These are phyloP conservation scores for Hypoxylon sp. DNA, from an alignment of 2,329 filamentous ascomycete genomes.

Conservation along the genomic window DNA sequence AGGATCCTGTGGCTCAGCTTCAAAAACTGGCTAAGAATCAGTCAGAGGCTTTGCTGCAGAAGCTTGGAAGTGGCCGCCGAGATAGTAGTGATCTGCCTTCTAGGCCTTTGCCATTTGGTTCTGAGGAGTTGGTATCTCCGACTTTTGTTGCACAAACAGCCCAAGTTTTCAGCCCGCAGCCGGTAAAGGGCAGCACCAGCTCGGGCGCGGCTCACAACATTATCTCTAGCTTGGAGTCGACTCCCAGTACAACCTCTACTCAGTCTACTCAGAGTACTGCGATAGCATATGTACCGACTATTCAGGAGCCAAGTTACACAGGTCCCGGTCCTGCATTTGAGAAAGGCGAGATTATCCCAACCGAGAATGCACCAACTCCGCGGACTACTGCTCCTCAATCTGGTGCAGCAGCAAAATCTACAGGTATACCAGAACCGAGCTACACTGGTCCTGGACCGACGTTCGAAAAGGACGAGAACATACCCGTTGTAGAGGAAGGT, in stretches of 20 bases:
- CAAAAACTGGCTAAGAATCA: conserved; percentile 78
- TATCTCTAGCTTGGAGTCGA: conserved; percentile 43
- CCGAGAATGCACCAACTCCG: conserved; percentile 57
- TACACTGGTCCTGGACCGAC: conserved; percentile 65
- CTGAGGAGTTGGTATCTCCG: conserved; percentile 63
- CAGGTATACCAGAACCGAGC: conserved; percentile 61
- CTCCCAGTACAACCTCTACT: conserved; percentile 24
- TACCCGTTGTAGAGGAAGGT: conserved; percentile 56
- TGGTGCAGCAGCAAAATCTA: conserved; percentile 15
- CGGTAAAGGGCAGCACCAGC: conserved; percentile 59
- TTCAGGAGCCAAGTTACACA: conserved; percentile 58
- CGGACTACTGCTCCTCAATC: conserved; percentile 52
- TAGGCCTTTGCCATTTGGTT: conserved; percentile 68
- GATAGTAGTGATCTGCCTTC: conserved; percentile 63
- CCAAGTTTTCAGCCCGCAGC: conserved; percentile 60
- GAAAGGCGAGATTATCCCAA: conserved; percentile 62
- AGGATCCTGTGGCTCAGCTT: conserved; percentile 80
- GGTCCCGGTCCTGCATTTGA: conserved; percentile 68
- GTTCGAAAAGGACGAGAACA: conserved; percentile 66
- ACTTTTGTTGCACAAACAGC: conserved; percentile 62
- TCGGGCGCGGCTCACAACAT: conserved; percentile 51
- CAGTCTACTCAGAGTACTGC: conserved; percentile 4
- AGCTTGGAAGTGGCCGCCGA: conserved; percentile 58
- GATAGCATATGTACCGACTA: conserved; percentile 45
- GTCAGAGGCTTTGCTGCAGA: conserved; percentile 72